Evolutionary conservation across 495 filamentous ascomycete genomes (phyloP).

Genomic region (Talaromyces thailandensis): DNA sequence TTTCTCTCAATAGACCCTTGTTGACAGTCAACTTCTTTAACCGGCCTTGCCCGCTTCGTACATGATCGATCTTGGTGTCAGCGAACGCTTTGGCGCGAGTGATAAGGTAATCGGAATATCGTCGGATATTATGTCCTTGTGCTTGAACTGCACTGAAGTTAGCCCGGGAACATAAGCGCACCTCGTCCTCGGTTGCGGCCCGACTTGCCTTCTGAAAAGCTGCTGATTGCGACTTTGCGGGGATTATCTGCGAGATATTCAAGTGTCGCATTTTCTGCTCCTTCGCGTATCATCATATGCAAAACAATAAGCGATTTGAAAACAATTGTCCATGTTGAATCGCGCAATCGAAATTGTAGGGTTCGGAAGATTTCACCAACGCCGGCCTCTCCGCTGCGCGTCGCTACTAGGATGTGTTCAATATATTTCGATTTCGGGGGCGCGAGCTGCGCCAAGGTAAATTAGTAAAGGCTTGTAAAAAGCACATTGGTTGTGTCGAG

Average conservation of each 20-base stretch:
- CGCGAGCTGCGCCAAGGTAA: conserved; percentile 54
- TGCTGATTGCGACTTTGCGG: conserved; percentile 75
- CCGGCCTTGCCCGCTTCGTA: conserved; percentile 70
- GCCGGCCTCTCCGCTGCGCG: conserved; percentile 88
- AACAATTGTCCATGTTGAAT: conserved; percentile 95
- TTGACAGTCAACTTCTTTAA: conserved; percentile 83
- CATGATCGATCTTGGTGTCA: conserved; percentile 82
- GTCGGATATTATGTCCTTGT: conserved; percentile 88
- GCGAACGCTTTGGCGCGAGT: conserved; percentile 74
- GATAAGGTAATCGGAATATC: conserved; percentile 82
- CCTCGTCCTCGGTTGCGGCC: not conserved
- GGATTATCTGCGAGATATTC: conserved; percentile 77
- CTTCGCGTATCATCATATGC: conserved; percentile 96
- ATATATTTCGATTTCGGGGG: conserved; percentile 99
- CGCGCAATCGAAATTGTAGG: conserved; percentile 76
- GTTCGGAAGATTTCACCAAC: conserved; percentile 94
- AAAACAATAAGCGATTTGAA: conserved; percentile 95
- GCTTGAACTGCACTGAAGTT: conserved; percentile 61
- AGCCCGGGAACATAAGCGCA: conserved; percentile 9
- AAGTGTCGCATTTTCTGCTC: conserved; percentile 80
- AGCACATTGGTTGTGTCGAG: not conserved
- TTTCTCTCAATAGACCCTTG: conserved; percentile 87
- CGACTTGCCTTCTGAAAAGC: conserved; percentile 81
- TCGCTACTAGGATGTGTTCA: conserved; percentile 94
- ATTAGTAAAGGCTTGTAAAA: conserved; percentile 8